phyloP scores from a whole-genome alignment of 305 asterid species.

The Plantago lanceolata region DNA sequence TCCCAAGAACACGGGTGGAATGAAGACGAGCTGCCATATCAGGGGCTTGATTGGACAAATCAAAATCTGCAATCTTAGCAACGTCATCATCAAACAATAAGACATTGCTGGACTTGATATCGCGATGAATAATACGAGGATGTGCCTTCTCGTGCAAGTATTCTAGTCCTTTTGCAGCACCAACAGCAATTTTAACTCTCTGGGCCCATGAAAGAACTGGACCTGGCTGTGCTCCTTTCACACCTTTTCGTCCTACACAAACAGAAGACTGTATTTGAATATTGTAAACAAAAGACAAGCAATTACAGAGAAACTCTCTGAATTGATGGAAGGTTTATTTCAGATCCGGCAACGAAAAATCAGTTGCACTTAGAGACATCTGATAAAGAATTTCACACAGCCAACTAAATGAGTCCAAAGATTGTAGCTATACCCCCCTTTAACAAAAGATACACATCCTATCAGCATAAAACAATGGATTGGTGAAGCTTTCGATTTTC shows the following conservation, averaged over 20 bases:
- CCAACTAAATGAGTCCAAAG: conserved; percentile 5
- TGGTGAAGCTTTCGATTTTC: neutral
- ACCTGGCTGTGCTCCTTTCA: conserved; percentile 86
- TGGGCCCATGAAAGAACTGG: conserved; percentile 70
- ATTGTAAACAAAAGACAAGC: neutral
- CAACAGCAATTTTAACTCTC: conserved; percentile 76
- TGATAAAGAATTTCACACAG: neutral
- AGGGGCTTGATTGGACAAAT: conserved; percentile 80
- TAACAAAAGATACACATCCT: neutral
- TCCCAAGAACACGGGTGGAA: conserved; percentile 88
- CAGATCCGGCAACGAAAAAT: neutral
- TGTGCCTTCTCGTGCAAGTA: conserved; percentile 74
- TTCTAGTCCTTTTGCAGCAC: conserved; percentile 79
- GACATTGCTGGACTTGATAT: conserved; percentile 79
- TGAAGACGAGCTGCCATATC: conserved; percentile 89
- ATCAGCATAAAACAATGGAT: neutral
- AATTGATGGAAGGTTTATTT: neutral
- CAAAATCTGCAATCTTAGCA: conserved; percentile 77
- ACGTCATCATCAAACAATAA: conserved; percentile 65
- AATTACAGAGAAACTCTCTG: neutral
- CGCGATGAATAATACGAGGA: conserved; percentile 72
- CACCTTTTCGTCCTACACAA: conserved; percentile 73
- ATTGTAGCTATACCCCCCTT: conserved; percentile 10
- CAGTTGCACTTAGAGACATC: neutral
- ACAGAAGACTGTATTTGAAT: conserved; percentile 13